phyloP scores from a whole-genome alignment of 2,329 filamentous ascomycete species.

The Rutstroemia sp. region DNA sequence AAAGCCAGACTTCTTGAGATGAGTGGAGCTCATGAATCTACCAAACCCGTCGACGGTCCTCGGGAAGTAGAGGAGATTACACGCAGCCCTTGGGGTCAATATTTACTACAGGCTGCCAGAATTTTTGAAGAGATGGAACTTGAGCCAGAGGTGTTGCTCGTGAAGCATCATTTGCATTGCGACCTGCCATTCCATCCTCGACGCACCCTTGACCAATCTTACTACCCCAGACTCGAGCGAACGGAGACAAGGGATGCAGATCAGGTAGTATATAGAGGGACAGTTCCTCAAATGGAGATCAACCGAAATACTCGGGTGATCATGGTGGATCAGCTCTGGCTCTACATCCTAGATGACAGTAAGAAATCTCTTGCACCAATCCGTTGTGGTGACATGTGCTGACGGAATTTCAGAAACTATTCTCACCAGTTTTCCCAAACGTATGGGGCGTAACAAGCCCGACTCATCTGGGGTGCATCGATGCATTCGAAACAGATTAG shows the following conservation, averaged over 20 bases:
- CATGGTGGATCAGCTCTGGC: constrained; percentile 39
- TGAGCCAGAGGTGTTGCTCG: constrained; percentile 16
- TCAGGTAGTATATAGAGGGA: constrained; percentile 22
- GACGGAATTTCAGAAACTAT: constrained; percentile 27
- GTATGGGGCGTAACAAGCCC: constrained; percentile 35
- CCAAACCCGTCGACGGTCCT: neutral
- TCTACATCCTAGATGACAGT: constrained; percentile 34
- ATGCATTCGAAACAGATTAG: constrained; percentile 30
- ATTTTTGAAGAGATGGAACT: constrained; percentile 21
- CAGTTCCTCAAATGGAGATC: constrained; percentile 7
- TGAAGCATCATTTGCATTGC: constrained; percentile 14
- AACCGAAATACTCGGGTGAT: constrained; percentile 22
- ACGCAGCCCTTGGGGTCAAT: constrained; percentile 2
- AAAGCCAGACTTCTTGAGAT: too few relatives aligned
- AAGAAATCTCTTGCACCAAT: neutral
- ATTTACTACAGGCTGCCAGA: constrained; percentile 15
- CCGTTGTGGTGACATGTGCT: neutral
- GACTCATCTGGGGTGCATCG: constrained; percentile 36
- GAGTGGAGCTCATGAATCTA: too few relatives aligned
- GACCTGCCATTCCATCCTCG: constrained; percentile 35
- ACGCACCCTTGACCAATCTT: constrained; percentile 39
- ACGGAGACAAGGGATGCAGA: constrained; percentile 32
- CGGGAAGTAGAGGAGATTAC: neutral
- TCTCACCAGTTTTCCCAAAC: constrained; percentile 35
- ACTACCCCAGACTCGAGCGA: constrained; percentile 33